Conservation (phyloP, 345 rosid genomes). For the thale cress (Arabidopsis thaliana) region DNA sequence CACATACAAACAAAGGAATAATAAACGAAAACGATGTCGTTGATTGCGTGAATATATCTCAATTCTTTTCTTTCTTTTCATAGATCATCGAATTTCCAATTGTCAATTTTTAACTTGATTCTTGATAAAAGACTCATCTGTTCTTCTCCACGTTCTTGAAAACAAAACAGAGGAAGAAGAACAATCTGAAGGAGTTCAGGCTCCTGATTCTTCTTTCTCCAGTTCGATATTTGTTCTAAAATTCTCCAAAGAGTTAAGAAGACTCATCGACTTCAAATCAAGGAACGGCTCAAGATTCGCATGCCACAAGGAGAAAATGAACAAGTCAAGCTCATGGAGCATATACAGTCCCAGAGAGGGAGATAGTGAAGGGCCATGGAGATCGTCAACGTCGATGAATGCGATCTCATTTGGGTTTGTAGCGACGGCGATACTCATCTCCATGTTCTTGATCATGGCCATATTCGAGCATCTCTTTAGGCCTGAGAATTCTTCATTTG, state of each 20-base stretch:
- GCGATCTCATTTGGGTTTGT: slow-evolving; percentile 90
- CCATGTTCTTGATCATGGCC: slow-evolving; percentile 96
- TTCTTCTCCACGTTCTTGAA: background rate
- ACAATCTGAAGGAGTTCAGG: background rate
- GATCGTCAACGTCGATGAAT: slow-evolving; percentile 69
- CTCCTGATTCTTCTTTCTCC: background rate
- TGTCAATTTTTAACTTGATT: background rate
- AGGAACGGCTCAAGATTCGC: slow-evolving; percentile 1
- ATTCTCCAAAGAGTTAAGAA: background rate
- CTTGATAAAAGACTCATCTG: background rate
- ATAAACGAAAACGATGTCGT: background rate
- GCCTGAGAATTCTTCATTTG: slow-evolving; percentile 65
- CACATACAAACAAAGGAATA: slow-evolving; percentile 15
- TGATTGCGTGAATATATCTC: slow-evolving; percentile 3
- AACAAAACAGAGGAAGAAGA: background rate
- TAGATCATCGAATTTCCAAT: background rate
- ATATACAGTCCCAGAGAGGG: slow-evolving; percentile 37
- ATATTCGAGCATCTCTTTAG: slow-evolving; percentile 87
- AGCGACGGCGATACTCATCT: slow-evolving; percentile 88
- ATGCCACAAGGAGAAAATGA: slow-evolving; percentile 50
- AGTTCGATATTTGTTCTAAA: background rate
- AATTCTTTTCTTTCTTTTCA: background rate
- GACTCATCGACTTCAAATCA: background rate
- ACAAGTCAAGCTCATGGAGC: slow-evolving; percentile 53
- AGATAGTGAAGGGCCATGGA: slow-evolving; percentile 60